phyloP scores from a whole-genome alignment of 2,329 filamentous ascomycete genomes.

The Phialocephala sp. region DNA sequence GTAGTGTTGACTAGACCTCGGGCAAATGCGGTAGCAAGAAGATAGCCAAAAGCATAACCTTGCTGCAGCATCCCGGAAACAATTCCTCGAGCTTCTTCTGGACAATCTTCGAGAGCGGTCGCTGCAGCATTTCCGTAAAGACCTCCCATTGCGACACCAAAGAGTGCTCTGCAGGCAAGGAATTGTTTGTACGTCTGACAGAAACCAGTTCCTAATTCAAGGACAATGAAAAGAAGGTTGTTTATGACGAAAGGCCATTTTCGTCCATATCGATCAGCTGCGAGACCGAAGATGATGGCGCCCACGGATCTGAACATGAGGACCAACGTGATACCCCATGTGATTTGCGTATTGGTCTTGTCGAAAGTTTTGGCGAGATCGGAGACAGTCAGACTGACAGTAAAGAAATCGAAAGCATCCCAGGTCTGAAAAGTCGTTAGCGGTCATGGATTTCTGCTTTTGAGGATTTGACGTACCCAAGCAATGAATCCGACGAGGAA shows the following conservation, averaged over 20 bases:
- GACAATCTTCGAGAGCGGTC: slow-evolving; percentile 71
- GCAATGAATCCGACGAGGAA: slow-evolving; percentile 75
- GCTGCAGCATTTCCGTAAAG: slow-evolving; percentile 80
- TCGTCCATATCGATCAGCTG: slow-evolving; percentile 78
- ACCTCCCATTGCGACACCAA: slow-evolving; percentile 84
- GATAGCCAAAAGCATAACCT: slow-evolving; percentile 81
- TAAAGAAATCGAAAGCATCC: slow-evolving; percentile 85
- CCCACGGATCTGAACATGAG: slow-evolving; percentile 77
- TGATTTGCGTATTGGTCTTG: slow-evolving; percentile 68
- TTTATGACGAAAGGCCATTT: slow-evolving; percentile 81
- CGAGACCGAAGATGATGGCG: slow-evolving; percentile 76
- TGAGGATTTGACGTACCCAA: slow-evolving; percentile 55
- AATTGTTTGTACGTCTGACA: slow-evolving; percentile 69
- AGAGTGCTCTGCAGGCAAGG: slow-evolving; percentile 74
- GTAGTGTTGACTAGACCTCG: slow-evolving; percentile 77
- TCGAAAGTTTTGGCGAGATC: slow-evolving; percentile 68
- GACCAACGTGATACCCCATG: slow-evolving; percentile 77
- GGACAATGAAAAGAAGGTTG: slow-evolving; percentile 72
- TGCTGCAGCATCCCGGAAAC: slow-evolving; percentile 85
- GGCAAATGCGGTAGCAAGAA: slow-evolving; percentile 73
- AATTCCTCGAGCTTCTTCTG: slow-evolving; percentile 64
- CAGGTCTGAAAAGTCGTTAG: slow-evolving; percentile 53
- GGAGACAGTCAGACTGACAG: slow-evolving; percentile 77
- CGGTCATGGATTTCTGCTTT: neutral
- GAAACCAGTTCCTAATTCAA: slow-evolving; percentile 79